Evolutionary conservation across 768 basidiomycete species (phyloP).

Genomic region (Leucocoprinus birnbaumii): DNA sequence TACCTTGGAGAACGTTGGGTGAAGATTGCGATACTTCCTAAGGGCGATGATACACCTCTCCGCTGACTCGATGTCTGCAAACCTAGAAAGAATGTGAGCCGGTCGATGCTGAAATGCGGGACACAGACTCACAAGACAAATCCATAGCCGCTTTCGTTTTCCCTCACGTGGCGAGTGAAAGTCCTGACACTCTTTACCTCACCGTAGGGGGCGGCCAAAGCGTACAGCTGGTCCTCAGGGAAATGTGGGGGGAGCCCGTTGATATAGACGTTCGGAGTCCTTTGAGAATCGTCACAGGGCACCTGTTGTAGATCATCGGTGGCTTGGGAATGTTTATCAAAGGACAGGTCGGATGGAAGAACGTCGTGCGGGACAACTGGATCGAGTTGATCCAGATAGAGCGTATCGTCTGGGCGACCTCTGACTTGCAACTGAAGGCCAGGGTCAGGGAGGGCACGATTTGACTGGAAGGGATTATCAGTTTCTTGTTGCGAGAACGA

Average conservation of each 20-base stretch:
- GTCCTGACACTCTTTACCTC: slow-evolving; percentile 75
- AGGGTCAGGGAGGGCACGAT: slow-evolving; percentile 3
- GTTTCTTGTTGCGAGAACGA: neutral
- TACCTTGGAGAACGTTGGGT: slow-evolving; percentile 88
- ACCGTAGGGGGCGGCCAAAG: slow-evolving; percentile 71
- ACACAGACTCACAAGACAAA: slow-evolving; percentile 65
- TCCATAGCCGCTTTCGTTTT: slow-evolving; percentile 70
- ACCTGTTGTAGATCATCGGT: neutral
- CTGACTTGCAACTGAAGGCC: neutral
- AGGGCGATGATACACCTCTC: slow-evolving; percentile 72
- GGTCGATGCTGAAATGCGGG: neutral
- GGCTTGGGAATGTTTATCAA: neutral
- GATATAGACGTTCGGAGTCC: slow-evolving; percentile 83
- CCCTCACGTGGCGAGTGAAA: slow-evolving; percentile 80
- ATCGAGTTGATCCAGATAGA: neutral
- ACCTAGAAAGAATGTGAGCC: slow-evolving; percentile 38
- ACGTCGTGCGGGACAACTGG: neutral
- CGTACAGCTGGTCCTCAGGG: slow-evolving; percentile 75
- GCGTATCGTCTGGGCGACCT: neutral
- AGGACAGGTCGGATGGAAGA: neutral
- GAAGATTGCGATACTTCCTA: slow-evolving; percentile 70
- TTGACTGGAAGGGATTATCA: slow-evolving; percentile 3
- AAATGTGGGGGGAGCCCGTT: slow-evolving; percentile 84
- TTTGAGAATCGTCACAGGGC: slow-evolving; percentile 16
- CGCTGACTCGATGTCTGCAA: slow-evolving; percentile 62